Evolutionary conservation across 1,284 basidiomycete species (phyloP).

Genomic region (Melampsora medusae): DNA sequence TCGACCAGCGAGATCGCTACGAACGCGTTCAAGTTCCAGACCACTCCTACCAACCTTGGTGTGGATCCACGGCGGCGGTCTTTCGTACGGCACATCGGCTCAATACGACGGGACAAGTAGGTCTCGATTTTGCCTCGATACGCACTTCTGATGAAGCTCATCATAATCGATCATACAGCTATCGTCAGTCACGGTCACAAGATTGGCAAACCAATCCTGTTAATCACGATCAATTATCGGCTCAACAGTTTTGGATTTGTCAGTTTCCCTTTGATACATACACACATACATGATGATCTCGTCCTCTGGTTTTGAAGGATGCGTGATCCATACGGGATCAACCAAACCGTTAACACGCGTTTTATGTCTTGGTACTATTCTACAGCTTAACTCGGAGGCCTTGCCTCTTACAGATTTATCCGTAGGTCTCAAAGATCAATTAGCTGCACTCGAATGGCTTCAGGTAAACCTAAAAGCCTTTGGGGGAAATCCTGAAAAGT

Average conservation of each 20-base stretch:
- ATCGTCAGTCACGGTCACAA: slow-evolving; percentile 58
- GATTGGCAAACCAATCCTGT: slow-evolving; percentile 56
- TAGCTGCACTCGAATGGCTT: slow-evolving; percentile 62
- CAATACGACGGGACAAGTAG: slow-evolving; percentile 53
- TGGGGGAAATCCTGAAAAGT: slow-evolving; percentile 65
- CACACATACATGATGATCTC: background rate
- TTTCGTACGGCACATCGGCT: slow-evolving; percentile 49
- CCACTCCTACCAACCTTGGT: slow-evolving; percentile 62
- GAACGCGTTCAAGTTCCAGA: background rate
- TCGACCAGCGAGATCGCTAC: slow-evolving; percentile 51
- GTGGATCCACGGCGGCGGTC: slow-evolving; percentile 66
- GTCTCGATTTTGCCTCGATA: slow-evolving; percentile 20
- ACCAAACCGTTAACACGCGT: background rate
- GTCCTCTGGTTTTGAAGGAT: slow-evolving; percentile 58
- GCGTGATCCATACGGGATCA: slow-evolving; percentile 19
- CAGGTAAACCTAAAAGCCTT: slow-evolving; percentile 65
- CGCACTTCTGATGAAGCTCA: slow-evolving; percentile 18
- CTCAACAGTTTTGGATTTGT: slow-evolving; percentile 58
- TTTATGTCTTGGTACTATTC: slow-evolving; percentile 49
- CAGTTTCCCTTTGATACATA: background rate
- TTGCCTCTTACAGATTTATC: slow-evolving; percentile 22
- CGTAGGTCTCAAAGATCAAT: slow-evolving; percentile 65
- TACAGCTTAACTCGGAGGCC: slow-evolving; percentile 34
- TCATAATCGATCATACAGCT: slow-evolving; percentile 61
- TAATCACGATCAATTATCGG: slow-evolving; percentile 60